phyloP scores from a whole-genome alignment of 768 basidiomycete genomes.

The Brasilioporus rufonigricans region DNA sequence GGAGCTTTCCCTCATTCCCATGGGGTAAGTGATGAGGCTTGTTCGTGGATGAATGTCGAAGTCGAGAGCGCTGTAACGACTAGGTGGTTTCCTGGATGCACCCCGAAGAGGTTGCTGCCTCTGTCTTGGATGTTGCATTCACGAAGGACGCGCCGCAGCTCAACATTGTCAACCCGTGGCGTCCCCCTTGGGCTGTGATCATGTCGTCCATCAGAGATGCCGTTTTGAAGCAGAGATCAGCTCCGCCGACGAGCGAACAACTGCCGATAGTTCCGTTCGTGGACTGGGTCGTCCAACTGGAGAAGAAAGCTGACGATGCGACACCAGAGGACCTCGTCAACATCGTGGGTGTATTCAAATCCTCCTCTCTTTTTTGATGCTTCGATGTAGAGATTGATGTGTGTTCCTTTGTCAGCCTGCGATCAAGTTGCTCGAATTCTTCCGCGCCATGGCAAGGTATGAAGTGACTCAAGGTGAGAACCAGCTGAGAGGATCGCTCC shows the following conservation, averaged over 20 bases:
- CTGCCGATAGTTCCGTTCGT: not conserved
- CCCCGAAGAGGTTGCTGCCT: not conserved
- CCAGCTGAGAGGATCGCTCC: not conserved
- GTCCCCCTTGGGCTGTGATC: not conserved
- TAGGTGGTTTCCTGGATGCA: conserved; percentile 1
- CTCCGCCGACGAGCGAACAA: not conserved
- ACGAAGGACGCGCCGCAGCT: not conserved
- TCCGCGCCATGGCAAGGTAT: not conserved
- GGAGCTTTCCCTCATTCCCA: not conserved
- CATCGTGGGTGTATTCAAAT: not conserved
- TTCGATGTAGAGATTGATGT: not conserved
- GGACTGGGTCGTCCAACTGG: not conserved
- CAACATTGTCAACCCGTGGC: not conserved
- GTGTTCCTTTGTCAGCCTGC: not conserved
- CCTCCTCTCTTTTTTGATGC: too few relatives aligned
- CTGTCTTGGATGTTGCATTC: not conserved
- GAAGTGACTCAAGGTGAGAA: not conserved
- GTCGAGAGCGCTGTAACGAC: not conserved
- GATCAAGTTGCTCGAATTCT: not conserved
- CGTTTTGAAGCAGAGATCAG: not conserved
- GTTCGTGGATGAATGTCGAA: not conserved
- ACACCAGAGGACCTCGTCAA: not conserved
- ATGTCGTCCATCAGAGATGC: not conserved
- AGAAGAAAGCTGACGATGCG: not conserved
- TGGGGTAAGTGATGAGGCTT: not conserved